phyloP scores from a whole-genome alignment of 495 filamentous ascomycete genomes.

The Hyaloscypha hepaticicola region DNA sequence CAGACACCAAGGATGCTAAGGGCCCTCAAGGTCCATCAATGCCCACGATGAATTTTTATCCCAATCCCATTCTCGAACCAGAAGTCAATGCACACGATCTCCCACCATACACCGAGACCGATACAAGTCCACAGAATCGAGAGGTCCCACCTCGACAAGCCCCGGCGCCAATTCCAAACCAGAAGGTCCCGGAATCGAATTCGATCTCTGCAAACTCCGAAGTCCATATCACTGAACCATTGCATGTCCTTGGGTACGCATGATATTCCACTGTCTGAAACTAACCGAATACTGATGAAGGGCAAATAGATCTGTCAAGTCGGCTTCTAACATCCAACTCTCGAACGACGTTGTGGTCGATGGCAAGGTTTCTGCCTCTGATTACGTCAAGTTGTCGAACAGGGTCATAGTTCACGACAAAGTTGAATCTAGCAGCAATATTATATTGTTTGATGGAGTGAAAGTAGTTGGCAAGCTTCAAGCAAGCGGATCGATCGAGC shows the following conservation, averaged over 20 bases:
- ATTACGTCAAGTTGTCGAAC: conserved; percentile 3
- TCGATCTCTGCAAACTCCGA: conserved; percentile 6
- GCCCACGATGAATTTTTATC: neutral
- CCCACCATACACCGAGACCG: neutral
- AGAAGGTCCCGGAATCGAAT: conserved; percentile 20
- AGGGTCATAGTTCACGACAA: conserved; percentile 21
- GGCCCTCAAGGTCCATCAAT: neutral
- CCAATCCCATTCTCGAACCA: neutral
- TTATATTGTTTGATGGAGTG: conserved; percentile 17
- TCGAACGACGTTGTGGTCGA: conserved; percentile 12
- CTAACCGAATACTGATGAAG: neutral
- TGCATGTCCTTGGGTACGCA: conserved; percentile 19
- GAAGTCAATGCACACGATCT: neutral
- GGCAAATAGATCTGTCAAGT: neutral
- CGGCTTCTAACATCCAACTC: conserved; percentile 9
- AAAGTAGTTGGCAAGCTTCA: conserved; percentile 20
- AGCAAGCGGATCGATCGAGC: conserved; percentile 19
- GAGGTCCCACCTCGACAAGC: neutral
- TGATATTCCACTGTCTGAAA: neutral
- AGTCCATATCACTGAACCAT: conserved; percentile 17
- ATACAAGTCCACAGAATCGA: neutral
- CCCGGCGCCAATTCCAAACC: neutral
- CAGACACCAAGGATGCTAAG: conserved; percentile 12
- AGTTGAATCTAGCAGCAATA: conserved; percentile 10
- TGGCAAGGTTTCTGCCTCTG: conserved; percentile 20